Base-by-base conservation (phyloP, 2,329 filamentous ascomycete species). In the Stachybotrys elegans region DNA sequence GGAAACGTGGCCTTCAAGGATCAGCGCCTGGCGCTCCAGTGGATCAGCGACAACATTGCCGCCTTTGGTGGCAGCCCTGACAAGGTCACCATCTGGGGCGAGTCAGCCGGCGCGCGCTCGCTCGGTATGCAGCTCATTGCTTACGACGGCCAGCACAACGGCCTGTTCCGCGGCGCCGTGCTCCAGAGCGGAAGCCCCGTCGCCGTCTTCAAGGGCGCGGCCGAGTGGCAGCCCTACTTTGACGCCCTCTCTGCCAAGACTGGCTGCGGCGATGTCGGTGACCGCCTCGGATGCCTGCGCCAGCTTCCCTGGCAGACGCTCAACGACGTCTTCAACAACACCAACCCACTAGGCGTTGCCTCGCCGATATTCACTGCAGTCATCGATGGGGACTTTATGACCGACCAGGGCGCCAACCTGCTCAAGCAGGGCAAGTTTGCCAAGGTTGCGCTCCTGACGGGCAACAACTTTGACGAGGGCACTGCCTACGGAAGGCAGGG, bases 381-480 rank as follows among this genome's bases (percentile, higher is more conserved):
- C 32, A 48, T 48, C 48, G 71, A 74, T 36, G 63, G 58, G 13
- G 61, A 69, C 39, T 69, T 69, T 8, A 60, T 73, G n/a, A 67
- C 65, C 16, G 54, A 49, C 11, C 55, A 67, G 39, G 68, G 64
- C 27, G 76, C 74, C 9, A 58, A 71, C 7, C 77, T 83, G 51
- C 64, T 87, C 6, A 62, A 66, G 2, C 58, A 70, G 5, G 81
- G 81, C 38, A 71, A 72, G 16, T 85, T 86, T 50, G 75, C 84
- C 44, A 71, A 78, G 42, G 78, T 86, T 0, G 80, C 82, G 2
- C 73, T 86, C 32, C 68, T 88, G 6, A 65, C 72, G 25, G 83
- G 84, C 6, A 74, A 73, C 27, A 86, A 85, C 58, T 75, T 74
- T 1, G 83, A 87, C 51, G 84, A 88, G 57, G 84, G 66, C 31